Conservation (phyloP, 768 basidiomycete genomes). For the Leucocoprinus sp. region DNA sequence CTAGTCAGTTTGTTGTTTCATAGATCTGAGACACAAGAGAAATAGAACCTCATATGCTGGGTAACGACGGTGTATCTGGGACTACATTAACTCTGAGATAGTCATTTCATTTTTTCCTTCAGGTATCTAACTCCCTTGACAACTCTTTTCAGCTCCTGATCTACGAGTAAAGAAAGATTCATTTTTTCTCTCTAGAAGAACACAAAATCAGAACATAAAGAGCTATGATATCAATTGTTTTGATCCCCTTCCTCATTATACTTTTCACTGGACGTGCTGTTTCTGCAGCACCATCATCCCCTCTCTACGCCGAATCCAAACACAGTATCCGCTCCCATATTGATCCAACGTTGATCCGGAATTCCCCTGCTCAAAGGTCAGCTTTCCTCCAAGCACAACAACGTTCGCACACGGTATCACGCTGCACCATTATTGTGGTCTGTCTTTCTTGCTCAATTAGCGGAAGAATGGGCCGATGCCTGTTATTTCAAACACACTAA, state of each 20-base stretch:
- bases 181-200: background rate
- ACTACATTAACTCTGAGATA: too few relatives aligned
- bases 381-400: conserved; percentile 37
- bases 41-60: too few relatives aligned
- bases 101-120: too few relatives aligned
- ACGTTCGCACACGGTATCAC: conserved; percentile 32
- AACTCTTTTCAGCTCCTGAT: too few relatives aligned
- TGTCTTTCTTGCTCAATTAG: conserved; percentile 33
- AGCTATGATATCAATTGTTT: conserved; percentile 1
- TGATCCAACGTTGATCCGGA: conserved; percentile 17
- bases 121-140: too few relatives aligned
- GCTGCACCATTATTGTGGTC: conserved; percentile 44
- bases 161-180: too few relatives aligned
- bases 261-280: background rate
- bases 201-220: background rate
- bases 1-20: too few relatives aligned
- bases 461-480: conserved; percentile 40
- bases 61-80: too few relatives aligned
- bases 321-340: conserved; percentile 9
- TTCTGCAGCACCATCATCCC: background rate
- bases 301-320: background rate
- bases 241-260: background rate
- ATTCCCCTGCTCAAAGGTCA: conserved; percentile 18
- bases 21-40: too few relatives aligned
- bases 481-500: conserved; percentile 43